Evolutionary conservation across 176 grass and related monocot genomes (phyloP).

Genomic region (Cenchrus fungigraminus): DNA sequence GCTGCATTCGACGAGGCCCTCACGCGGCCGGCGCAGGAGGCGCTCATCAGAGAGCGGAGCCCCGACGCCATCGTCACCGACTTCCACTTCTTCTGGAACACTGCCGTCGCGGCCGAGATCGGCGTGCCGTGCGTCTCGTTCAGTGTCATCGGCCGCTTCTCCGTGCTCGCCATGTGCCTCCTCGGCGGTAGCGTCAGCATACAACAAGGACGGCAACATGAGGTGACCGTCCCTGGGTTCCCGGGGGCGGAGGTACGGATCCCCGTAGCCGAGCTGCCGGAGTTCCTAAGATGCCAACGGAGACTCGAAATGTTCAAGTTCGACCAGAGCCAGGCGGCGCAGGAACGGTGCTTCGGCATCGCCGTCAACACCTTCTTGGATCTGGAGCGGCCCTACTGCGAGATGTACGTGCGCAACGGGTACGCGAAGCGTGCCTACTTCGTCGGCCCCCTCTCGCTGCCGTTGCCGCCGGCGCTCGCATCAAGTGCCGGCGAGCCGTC

Average conservation of each 20-base stretch:
- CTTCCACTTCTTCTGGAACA: constrained; percentile 27
- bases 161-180: constrained; percentile 4
- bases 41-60: constrained; percentile 20
- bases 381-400: constrained; percentile 41
- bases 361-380: constrained; percentile 22
- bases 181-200: neutral
- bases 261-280: constrained; percentile 34
- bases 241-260: constrained; percentile 18
- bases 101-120: neutral
- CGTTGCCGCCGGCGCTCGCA: neutral
- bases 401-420: neutral
- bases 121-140: constrained; percentile 28
- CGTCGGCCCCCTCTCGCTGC: constrained; percentile 36
- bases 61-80: constrained; percentile 41
- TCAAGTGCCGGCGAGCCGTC: neutral
- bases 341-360: neutral
- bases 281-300: neutral
- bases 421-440: constrained; percentile 6
- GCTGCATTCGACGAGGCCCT: neutral
- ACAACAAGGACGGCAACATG: neutral
- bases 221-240: neutral
- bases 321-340: fast-evolving
- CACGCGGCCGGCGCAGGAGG: neutral
- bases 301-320: no score
- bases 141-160: constrained; percentile 23